Percentiles rank a stretch among this genome's conserved stretches.
Evolutionary conservation across 2,329 filamentous ascomycete species (phyloP).

Genomic region (Fonsecaea pugnacius): DNA sequence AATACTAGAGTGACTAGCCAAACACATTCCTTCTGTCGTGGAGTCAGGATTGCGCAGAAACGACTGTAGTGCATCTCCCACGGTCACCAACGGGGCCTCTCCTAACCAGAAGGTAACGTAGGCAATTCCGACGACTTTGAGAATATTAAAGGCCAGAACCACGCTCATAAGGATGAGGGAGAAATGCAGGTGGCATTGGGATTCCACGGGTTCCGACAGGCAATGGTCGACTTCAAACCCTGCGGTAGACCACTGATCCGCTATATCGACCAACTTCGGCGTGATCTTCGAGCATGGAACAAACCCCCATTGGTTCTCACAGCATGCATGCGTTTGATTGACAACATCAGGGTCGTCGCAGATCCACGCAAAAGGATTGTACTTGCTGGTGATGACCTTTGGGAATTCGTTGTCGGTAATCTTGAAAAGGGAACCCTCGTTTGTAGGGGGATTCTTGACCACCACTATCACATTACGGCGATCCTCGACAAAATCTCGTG

Average conservation of each 20-base stretch:
- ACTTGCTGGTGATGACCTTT: slow-evolving; percentile 24
- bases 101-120: slow-evolving; percentile 29
- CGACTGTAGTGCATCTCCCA: slow-evolving; percentile 46
- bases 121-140: slow-evolving; percentile 35
- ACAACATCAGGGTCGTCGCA: slow-evolving; percentile 31
- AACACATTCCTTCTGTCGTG: slow-evolving; percentile 38
- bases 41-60: slow-evolving; percentile 44
- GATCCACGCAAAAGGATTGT: slow-evolving; percentile 36
- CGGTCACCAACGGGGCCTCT: slow-evolving; percentile 40
- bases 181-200: slow-evolving; percentile 35
- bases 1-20: slow-evolving; percentile 35
- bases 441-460: slow-evolving; percentile 27
- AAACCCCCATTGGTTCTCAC: slow-evolving; percentile 27
- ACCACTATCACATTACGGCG: slow-evolving; percentile 36
- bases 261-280: slow-evolving; percentile 28
- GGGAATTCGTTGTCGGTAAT: slow-evolving; percentile 32
- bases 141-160: slow-evolving; percentile 34
- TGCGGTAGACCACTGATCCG: slow-evolving; percentile 27
- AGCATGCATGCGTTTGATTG: slow-evolving; percentile 30
- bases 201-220: slow-evolving; percentile 32
- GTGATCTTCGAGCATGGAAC: slow-evolving; percentile 30
- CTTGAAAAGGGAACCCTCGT: slow-evolving; percentile 30
- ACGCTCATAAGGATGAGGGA: slow-evolving; percentile 35
- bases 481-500: slow-evolving; percentile 32
- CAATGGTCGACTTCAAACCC: slow-evolving; percentile 34